Percentiles rank a stretch among this genome's conserved stretches.
phyloP scores from a whole-genome alignment of 2,329 filamentous ascomycete genomes.

The Nothophoma quercina region DNA sequence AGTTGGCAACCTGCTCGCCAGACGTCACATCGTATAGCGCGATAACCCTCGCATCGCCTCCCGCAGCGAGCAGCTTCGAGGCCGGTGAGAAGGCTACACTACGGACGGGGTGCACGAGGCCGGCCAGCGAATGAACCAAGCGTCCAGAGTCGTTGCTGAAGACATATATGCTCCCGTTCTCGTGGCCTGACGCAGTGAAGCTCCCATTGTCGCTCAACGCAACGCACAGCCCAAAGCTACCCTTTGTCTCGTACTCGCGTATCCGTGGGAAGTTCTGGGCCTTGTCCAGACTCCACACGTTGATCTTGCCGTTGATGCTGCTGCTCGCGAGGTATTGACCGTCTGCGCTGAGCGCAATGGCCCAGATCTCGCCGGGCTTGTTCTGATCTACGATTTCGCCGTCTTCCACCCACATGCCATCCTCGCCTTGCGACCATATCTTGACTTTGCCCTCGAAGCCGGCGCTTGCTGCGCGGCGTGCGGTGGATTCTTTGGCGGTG shows the following conservation, averaged over 20 bases:
- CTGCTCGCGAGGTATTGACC: conserved; percentile 87
- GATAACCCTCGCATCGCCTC: conserved; percentile 87
- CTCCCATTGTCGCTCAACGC: conserved; percentile 81
- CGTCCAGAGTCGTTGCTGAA: conserved; percentile 92
- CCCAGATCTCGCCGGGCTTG: conserved; percentile 80
- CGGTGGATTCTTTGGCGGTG: conserved; percentile 70
- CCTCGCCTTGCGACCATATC: conserved; percentile 72
- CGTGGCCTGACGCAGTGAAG: conserved; percentile 89
- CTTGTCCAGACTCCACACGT: conserved; percentile 77
- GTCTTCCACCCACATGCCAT: conserved; percentile 62
- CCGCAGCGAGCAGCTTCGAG: conserved; percentile 83
- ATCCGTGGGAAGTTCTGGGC: conserved; percentile 68
- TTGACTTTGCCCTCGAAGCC: conserved; percentile 91
- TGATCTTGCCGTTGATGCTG: conserved; percentile 85
- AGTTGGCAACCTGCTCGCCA: conserved; percentile 88
- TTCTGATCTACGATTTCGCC: conserved; percentile 60
- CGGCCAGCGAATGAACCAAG: conserved; percentile 84
- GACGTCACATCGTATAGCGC: conserved; percentile 91
- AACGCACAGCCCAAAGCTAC: conserved; percentile 88
- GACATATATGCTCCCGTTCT: conserved; percentile 89
- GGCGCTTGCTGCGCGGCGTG: conserved; percentile 73
- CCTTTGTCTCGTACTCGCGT: conserved; percentile 87
- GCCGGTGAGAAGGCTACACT: conserved; percentile 87
- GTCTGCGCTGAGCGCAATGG: conserved; percentile 82
- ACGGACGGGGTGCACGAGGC: conserved; percentile 85